Evolutionary conservation across 1,139 yeast genomes (phyloP).

Genomic region (Suhomyces chickasaworum): DNA sequence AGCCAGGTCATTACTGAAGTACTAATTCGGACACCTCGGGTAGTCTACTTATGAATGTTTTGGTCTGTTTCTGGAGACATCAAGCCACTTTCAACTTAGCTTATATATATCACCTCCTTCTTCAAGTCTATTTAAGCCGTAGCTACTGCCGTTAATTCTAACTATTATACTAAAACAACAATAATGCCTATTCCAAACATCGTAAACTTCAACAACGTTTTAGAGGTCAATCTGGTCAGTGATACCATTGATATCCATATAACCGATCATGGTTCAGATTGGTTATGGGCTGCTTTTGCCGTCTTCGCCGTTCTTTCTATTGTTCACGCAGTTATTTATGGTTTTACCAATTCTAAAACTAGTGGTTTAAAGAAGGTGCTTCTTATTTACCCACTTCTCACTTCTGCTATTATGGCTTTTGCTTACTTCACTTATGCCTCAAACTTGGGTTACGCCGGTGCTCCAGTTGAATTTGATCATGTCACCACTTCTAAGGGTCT

Average conservation of each 20-base stretch:
- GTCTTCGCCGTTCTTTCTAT: slow-evolving; percentile 48
- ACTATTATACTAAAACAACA: background rate
- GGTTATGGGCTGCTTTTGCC: slow-evolving; percentile 71
- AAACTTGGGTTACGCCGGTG: slow-evolving; percentile 63
- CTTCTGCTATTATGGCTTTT: slow-evolving; percentile 50
- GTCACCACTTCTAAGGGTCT: slow-evolving; percentile 39
- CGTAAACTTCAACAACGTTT: slow-evolving; percentile 46
- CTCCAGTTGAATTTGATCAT: slow-evolving; percentile 58
- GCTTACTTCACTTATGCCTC: slow-evolving; percentile 68
- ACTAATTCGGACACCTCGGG: slow-evolving; percentile 8
- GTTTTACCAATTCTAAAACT: slow-evolving; percentile 38
- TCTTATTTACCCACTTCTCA: slow-evolving; percentile 47
- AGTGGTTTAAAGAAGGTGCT: slow-evolving; percentile 41
- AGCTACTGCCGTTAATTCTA: background rate
- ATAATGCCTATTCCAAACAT: slow-evolving; percentile 18
- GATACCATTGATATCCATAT: slow-evolving; percentile 49
- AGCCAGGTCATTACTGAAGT: slow-evolving; percentile 4
- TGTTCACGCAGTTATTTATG: slow-evolving; percentile 41
- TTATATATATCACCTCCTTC: background rate
- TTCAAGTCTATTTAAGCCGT: background rate
- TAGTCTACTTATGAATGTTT: background rate
- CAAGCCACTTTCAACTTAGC: slow-evolving; percentile 3
- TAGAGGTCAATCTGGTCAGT: slow-evolving; percentile 48
- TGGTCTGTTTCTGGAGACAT: background rate
- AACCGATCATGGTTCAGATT: slow-evolving; percentile 63